These are phyloP conservation scores for Fusarium hainanense DNA, from an alignment of 2,329 filamentous ascomycete species.

Conservation along the genomic window DNA sequence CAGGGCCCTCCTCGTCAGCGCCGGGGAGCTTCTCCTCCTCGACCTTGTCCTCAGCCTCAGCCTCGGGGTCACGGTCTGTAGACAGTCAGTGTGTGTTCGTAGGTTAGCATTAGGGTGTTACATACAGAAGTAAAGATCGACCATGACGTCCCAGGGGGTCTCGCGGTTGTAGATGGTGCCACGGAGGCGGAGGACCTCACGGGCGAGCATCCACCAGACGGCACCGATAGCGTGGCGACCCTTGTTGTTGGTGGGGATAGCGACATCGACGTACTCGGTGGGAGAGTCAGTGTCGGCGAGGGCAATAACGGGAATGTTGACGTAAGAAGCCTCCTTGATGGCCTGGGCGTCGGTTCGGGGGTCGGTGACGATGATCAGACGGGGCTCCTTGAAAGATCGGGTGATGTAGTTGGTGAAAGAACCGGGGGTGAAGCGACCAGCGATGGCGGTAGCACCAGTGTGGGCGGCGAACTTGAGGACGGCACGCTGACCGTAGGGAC, in stretches of 20 bases:
- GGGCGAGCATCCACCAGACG: constrained; percentile 99
- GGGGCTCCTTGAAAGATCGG: constrained; percentile 99
- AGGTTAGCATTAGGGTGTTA: constrained; percentile 35
- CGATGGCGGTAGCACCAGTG: constrained; percentile 97
- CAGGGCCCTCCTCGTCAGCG: constrained; percentile 85
- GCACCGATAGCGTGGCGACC: constrained; percentile 98
- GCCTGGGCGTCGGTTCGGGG: constrained; percentile 99
- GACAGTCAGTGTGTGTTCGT: constrained; percentile 26
- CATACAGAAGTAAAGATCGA: constrained; percentile 98
- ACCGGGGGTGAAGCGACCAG: constrained; percentile 99
- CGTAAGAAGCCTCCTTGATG: constrained; percentile 99
- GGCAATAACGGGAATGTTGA: constrained; percentile 99
- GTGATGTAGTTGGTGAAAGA: constrained; percentile 99
- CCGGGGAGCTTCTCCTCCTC: constrained; percentile 91
- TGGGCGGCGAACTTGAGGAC: constrained; percentile 99
- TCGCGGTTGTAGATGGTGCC: constrained; percentile 97
- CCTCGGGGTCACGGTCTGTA: constrained; percentile 94
- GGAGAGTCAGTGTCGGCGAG: constrained; percentile 99
- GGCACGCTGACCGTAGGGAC: constrained; percentile 99
- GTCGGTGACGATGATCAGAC: constrained; percentile 99
- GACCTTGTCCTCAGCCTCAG: constrained; percentile 98
- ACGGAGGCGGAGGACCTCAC: constrained; percentile 98
- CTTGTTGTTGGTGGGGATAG: constrained; percentile 99
- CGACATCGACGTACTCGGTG: constrained; percentile 99
- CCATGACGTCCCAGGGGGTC: constrained; percentile 98